These are phyloP conservation scores for Globisporangium canariense DNA, from an alignment of 352 stramenopile species.

Conservation along the genomic window DNA sequence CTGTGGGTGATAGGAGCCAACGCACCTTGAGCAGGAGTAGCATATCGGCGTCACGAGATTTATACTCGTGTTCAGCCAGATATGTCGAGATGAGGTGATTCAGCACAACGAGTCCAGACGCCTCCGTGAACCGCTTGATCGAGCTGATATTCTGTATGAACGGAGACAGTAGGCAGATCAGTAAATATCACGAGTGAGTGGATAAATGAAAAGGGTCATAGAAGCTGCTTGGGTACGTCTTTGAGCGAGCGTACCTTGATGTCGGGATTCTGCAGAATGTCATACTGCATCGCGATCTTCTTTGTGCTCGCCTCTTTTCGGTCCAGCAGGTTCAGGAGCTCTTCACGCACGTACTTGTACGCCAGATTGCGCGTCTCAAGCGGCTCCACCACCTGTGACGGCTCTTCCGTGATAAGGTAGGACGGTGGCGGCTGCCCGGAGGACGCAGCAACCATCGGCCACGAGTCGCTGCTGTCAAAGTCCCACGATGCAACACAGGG, in stretches of 20 bases:
- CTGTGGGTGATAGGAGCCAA: neutral
- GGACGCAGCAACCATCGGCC: neutral
- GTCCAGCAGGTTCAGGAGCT: constrained; percentile 57
- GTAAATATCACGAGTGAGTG: neutral
- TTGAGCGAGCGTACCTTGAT: constrained; percentile 27
- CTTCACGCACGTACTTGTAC: constrained; percentile 57
- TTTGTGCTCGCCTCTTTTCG: constrained; percentile 28
- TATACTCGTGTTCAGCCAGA: constrained; percentile 24
- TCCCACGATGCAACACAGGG: neutral
- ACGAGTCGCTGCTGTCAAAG: neutral
- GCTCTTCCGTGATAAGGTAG: constrained; percentile 48
- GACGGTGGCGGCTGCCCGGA: constrained; percentile 18
- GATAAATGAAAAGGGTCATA: neutral
- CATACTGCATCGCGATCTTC: constrained; percentile 52
- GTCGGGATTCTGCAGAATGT: constrained; percentile 55
- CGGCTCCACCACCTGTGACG: constrained; percentile 26
- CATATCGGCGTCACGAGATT: constrained; percentile 13
- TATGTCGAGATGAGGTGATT: constrained; percentile 46
- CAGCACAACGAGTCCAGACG: constrained; percentile 50
- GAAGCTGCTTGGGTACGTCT: neutral
- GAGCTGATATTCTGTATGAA: constrained; percentile 45
- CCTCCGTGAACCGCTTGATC: constrained; percentile 57
- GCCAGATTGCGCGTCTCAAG: constrained; percentile 45
- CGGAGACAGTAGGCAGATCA: neutral
- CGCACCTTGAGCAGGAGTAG: constrained; percentile 14